phyloP scores from a whole-genome alignment of 495 filamentous ascomycete species.

The Acidomyces sp. region DNA sequence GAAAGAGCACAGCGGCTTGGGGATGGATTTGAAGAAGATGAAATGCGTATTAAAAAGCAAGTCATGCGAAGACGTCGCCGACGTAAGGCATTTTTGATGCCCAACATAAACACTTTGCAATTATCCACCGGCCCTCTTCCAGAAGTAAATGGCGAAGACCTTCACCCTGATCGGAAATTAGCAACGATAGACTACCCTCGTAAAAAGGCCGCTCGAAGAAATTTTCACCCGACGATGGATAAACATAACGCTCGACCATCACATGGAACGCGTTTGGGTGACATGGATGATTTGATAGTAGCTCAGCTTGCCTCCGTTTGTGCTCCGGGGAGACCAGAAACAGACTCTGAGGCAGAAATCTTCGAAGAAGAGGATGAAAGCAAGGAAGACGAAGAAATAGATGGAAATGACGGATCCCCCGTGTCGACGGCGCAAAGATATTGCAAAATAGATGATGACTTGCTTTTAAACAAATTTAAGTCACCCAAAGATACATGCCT shows the following conservation, averaged over 20 bases:
- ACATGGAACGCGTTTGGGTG: constrained; percentile 2
- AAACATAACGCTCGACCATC: background rate
- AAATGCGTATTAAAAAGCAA: constrained; percentile 1
- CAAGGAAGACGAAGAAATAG: no score
- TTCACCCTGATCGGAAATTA: constrained; percentile 1
- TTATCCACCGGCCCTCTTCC: constrained; percentile 14
- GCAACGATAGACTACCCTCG: background rate
- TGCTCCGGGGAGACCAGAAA: constrained; percentile 1
- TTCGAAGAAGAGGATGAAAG: no score
- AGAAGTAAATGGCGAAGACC: constrained; percentile 4
- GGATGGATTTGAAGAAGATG: constrained; percentile 17
- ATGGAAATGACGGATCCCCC: no score
- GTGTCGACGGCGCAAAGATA: no score
- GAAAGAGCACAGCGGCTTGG: background rate
- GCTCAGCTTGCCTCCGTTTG: constrained; percentile 12
- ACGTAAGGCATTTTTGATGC: background rate
- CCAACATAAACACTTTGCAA: constrained; percentile 1
- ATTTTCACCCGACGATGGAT: background rate
- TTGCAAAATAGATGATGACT: no score
- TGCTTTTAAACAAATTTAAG: no score
- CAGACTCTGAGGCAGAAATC: constrained; percentile 11
- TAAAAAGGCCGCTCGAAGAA: background rate
- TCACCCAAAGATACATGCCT: no score
- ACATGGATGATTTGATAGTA: background rate
- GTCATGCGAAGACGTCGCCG: background rate